Conservation (phyloP, 2,329 filamentous ascomycete genomes). For the Grosmannia clavigera region DNA sequence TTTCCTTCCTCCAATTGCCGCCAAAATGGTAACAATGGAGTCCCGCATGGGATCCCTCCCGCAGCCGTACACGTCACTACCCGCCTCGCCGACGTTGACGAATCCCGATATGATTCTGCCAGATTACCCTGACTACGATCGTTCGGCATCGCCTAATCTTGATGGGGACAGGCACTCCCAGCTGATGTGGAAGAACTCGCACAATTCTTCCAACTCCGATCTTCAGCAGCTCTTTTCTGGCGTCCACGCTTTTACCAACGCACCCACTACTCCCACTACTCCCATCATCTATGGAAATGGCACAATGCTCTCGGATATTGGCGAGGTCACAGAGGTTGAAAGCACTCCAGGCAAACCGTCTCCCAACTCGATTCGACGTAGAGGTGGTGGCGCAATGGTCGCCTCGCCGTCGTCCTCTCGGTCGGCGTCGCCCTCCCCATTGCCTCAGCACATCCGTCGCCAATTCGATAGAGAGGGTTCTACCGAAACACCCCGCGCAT, state of each 20-base stretch:
- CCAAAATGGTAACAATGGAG: conserved; percentile 12
- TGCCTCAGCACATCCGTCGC: conserved; percentile 6
- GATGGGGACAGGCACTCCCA: conserved; percentile 27
- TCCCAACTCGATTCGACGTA: conserved; percentile 4
- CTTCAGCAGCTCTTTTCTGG: conserved; percentile 32
- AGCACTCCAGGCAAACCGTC: conserved; percentile 31
- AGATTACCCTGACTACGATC: conserved; percentile 41
- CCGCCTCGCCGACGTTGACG: conserved; percentile 74
- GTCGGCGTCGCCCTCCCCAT: conserved; percentile 15
- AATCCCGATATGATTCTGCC: conserved; percentile 94
- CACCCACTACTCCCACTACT: conserved; percentile 40
- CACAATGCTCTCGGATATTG: conserved; percentile 57
- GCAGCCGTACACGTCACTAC: conserved; percentile 33
- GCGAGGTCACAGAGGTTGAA: conserved; percentile 41
- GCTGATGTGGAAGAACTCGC: conserved; percentile 37
- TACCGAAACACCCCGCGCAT: conserved; percentile 21
- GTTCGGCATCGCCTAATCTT: neutral
- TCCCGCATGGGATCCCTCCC: conserved; percentile 17
- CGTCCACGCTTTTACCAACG: conserved; percentile 24
- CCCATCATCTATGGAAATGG: conserved; percentile 59
- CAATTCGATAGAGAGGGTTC: conserved; percentile 15
- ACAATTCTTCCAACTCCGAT: conserved; percentile 21
- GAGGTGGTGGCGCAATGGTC: neutral
- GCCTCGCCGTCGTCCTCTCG: conserved; percentile 20
- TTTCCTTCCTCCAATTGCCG: neutral